Evolutionary conservation across 2,329 filamentous ascomycete species (phyloP).

Genomic region (Pseudogymnoascus sp.): DNA sequence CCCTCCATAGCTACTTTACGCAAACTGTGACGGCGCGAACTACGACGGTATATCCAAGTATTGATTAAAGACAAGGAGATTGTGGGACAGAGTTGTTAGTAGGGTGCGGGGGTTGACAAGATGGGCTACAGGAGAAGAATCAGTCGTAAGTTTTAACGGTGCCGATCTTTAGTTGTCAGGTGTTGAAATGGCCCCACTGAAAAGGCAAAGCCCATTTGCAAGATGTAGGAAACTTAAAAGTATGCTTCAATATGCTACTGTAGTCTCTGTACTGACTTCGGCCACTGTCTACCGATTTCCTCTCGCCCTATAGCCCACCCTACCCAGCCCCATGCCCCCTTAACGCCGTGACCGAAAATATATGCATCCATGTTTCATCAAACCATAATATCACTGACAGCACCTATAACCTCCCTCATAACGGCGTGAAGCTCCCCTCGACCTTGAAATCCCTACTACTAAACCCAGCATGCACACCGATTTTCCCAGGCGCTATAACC

Average conservation of each 20-base stretch:
- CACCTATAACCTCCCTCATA: neutral
- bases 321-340: neutral
- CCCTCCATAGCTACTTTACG: neutral
- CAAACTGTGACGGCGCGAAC: neutral
- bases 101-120: neutral
- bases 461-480: conserved; percentile 30
- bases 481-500: conserved; percentile 43
- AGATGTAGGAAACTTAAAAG: neutral
- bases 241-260: neutral
- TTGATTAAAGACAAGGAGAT: neutral
- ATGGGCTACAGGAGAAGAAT: neutral
- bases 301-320: neutral
- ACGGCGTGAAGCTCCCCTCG: neutral
- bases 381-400: neutral
- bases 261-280: neutral
- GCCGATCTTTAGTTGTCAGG: neutral
- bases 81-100: neutral
- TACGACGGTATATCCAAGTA: neutral
- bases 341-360: neutral
- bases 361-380: neutral
- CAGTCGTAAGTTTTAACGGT: neutral
- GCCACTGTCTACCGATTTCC: neutral
- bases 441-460: conserved; percentile 22
- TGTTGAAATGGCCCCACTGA: neutral
- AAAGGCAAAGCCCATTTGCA: neutral